These are phyloP conservation scores for Mortierella claussenii DNA, from an alignment of 192 early-diverging fungal genomes.

Conservation along the genomic window DNA sequence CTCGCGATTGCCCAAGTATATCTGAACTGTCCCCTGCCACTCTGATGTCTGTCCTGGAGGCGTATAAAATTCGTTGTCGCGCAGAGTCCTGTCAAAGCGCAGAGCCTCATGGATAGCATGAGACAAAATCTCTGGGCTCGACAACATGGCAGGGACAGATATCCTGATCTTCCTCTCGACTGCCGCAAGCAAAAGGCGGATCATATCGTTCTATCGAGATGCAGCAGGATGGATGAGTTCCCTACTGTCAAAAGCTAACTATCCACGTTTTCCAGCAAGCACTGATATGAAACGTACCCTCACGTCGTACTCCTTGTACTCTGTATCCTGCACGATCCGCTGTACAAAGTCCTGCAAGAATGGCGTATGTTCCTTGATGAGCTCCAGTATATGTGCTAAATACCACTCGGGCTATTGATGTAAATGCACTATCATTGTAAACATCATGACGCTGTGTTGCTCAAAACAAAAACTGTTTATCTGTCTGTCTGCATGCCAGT, in stretches of 20 bases:
- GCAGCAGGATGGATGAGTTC: no score
- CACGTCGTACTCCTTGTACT: slow-evolving; percentile 57
- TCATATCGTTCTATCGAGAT: slow-evolving; percentile 68
- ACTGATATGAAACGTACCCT: slow-evolving; percentile 46
- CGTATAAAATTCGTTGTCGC: slow-evolving; percentile 67
- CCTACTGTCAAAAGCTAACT: no score
- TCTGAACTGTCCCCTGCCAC: slow-evolving; percentile 57
- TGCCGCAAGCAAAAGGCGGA: slow-evolving; percentile 62
- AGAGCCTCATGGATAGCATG: slow-evolving; percentile 74
- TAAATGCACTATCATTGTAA: background rate
- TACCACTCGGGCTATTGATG: slow-evolving; percentile 82
- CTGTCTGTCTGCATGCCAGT: no score
- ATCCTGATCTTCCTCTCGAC: slow-evolving; percentile 68
- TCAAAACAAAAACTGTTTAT: no score
- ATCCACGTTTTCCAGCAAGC: no score
- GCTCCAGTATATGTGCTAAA: slow-evolving; percentile 66
- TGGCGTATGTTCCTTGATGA: slow-evolving; percentile 69
- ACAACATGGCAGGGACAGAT: slow-evolving; percentile 61
- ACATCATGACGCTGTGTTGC: background rate
- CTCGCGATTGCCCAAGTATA: slow-evolving; percentile 63
- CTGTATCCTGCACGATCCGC: slow-evolving; percentile 63
- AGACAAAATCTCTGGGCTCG: slow-evolving; percentile 67
- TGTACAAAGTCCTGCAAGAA: slow-evolving; percentile 74
- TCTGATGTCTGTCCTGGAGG: slow-evolving; percentile 52
- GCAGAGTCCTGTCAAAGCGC: slow-evolving; percentile 74